These are phyloP conservation scores for Kwoniella botswanensis DNA, from an alignment of 768 basidiomycete genomes.

Conservation along the genomic window DNA sequence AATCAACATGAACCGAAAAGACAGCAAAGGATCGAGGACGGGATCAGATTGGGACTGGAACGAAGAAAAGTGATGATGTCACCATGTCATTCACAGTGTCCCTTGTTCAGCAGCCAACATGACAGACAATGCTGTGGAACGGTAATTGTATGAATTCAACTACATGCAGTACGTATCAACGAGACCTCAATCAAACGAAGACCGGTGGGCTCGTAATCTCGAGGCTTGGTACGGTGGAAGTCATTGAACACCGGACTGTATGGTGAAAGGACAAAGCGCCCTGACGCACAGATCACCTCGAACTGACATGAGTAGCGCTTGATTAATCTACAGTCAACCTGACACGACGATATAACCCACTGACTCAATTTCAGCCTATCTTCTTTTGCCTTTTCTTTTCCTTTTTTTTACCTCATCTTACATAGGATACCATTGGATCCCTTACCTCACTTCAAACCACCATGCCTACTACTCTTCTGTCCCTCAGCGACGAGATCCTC, in stretches of 20 bases:
- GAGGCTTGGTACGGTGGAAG: too few species aligned
- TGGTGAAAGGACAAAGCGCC: too few species aligned
- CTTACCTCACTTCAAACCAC: not conserved
- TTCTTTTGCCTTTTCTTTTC: not conserved
- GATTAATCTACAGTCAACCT: not conserved
- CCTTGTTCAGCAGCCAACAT: too few species aligned
- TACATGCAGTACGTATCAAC: too few species aligned
- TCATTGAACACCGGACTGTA: too few species aligned
- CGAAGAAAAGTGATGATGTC: not conserved
- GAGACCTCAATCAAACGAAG: too few species aligned
- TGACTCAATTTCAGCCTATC: not conserved
- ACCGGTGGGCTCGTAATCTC: too few species aligned
- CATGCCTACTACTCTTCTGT: conserved; percentile 3
- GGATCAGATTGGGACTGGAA: not conserved
- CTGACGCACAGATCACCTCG: not conserved
- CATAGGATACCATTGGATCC: not conserved
- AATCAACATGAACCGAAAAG: not conserved
- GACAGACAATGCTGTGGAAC: too few species aligned
- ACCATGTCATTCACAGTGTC: not conserved
- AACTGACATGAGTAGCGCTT: not conserved
- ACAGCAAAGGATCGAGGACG: not conserved
- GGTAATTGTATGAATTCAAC: too few species aligned
- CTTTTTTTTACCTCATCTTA: not conserved
- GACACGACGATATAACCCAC: not conserved
- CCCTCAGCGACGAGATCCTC: conserved; percentile 15